A percentile compares a stretch with the other conserved stretches of the same genome.
phyloP scores from a whole-genome alignment of 1,284 basidiomycete genomes.

The Boletellus deceptivus region DNA sequence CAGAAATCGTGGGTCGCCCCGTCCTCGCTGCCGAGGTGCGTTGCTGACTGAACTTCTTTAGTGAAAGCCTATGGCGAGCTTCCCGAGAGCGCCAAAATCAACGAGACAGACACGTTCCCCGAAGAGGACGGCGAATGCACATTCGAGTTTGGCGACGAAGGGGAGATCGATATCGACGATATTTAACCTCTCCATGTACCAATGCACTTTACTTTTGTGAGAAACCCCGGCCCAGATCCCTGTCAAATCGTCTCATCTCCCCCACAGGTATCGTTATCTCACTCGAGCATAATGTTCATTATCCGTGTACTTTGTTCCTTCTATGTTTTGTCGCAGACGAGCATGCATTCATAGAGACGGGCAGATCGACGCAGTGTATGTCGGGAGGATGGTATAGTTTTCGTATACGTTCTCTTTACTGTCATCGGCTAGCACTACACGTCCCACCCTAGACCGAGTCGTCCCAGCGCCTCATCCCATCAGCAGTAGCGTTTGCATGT shows the following conservation, averaged over 20 bases:
- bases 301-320: constrained; percentile 3
- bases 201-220: constrained; percentile 12
- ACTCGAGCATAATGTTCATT: constrained; percentile 8
- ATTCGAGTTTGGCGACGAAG: constrained; percentile 88
- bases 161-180: constrained; percentile 79
- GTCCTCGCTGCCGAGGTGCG: background rate
- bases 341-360: constrained; percentile 27
- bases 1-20: constrained; percentile 57
- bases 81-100: constrained; percentile 98
- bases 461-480: constrained; percentile 32
- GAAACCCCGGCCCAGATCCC: background rate
- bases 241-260: constrained; percentile 1
- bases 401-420: constrained; percentile 1
- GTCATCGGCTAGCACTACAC: constrained; percentile 2
- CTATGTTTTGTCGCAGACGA: constrained; percentile 8
- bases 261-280: constrained; percentile 12
- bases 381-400: constrained; percentile 11
- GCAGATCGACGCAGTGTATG: constrained; percentile 16
- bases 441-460: background rate
- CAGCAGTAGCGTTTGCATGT: constrained; percentile 61
- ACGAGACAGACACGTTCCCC: constrained; percentile 93
- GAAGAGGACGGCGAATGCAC: constrained; percentile 88
- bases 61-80: constrained; percentile 98
- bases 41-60: constrained; percentile 27
- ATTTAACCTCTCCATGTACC: constrained; percentile 44